Percentiles rank a stretch among this genome's conserved stretches.
Evolutionary conservation across 2,329 filamentous ascomycete genomes (phyloP).

Genomic region (Orbilia ellipsospora): DNA sequence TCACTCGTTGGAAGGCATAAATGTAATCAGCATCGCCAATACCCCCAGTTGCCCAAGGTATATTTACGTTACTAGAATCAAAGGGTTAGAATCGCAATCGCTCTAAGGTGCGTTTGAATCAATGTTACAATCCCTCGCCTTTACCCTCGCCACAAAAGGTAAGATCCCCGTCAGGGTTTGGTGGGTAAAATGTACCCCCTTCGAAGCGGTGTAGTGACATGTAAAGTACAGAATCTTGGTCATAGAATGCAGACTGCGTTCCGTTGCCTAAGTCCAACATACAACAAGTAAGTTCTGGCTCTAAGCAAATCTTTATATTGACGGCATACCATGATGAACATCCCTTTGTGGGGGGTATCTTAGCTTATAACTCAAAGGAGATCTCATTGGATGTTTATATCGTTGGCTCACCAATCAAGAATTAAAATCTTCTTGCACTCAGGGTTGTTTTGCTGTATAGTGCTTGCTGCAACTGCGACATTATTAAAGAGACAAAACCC

Average conservation of each 20-base stretch:
- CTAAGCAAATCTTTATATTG: too few relatives aligned
- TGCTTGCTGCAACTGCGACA: slow-evolving; percentile 88
- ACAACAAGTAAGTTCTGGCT: too few relatives aligned
- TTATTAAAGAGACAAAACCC: slow-evolving; percentile 98
- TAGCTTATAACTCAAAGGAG: not conserved
- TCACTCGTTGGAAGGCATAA: slow-evolving; percentile 91
- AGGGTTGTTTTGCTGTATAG: slow-evolving; percentile 84
- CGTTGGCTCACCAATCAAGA: slow-evolving; percentile 83
- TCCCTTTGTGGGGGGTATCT: slow-evolving; percentile 65
- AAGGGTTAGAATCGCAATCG: slow-evolving; percentile 45
- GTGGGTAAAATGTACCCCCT: slow-evolving; percentile 85
- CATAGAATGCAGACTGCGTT: slow-evolving; percentile 94
- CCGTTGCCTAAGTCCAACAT: slow-evolving; percentile 75
- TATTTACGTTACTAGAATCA: slow-evolving; percentile 70
- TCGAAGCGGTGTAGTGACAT: slow-evolving; percentile 92
- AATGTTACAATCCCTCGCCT: slow-evolving; percentile 68
- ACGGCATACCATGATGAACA: slow-evolving; percentile 71
- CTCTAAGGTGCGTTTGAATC: not conserved
- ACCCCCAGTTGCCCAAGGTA: slow-evolving; percentile 74
- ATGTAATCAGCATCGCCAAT: slow-evolving; percentile 99
- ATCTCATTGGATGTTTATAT: slow-evolving; percentile 49
- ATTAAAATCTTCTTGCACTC: slow-evolving; percentile 92
- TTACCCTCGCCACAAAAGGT: slow-evolving; percentile 70
- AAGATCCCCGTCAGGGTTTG: slow-evolving; percentile 70
- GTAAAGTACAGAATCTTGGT: slow-evolving; percentile 93